Conservation (phyloP, 176 grass and related monocot species). For the Oryza nivara region DNA sequence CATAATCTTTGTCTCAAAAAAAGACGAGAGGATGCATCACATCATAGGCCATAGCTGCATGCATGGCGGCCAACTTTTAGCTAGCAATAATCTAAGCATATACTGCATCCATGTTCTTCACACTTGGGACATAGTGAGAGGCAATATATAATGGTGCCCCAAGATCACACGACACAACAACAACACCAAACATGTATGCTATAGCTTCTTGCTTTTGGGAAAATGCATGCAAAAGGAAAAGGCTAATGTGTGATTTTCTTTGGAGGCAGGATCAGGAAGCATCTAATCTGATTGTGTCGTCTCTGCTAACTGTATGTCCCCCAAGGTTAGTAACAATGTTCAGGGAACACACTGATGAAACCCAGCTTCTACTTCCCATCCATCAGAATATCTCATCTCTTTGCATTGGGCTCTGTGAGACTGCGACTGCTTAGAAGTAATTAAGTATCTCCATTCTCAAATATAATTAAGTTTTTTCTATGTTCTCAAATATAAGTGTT, state of each 20-base stretch:
- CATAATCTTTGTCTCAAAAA: slow-evolving; percentile 38
- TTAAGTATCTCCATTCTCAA: too few relatives aligned
- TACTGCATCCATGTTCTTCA: slow-evolving; percentile 1
- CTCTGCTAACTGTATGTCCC: background rate
- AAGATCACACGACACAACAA: slow-evolving; percentile 38
- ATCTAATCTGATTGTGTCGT: background rate
- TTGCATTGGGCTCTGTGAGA: background rate
- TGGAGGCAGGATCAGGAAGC: background rate
- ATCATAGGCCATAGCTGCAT: slow-evolving; percentile 18
- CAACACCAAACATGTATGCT: background rate
- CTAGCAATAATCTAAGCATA: background rate
- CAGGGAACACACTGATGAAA: background rate
- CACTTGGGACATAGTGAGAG: slow-evolving; percentile 22
- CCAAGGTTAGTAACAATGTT: background rate
- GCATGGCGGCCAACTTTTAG: slow-evolving; percentile 18
- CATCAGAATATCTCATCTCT: background rate
- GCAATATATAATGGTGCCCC: slow-evolving; percentile 38
- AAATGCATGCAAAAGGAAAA: background rate
- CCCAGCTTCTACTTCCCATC: background rate
- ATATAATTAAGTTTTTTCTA: too few relatives aligned
- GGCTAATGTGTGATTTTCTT: background rate
- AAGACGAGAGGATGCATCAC: slow-evolving; percentile 31
- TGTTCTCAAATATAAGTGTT: too few relatives aligned
- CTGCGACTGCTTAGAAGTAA: too few relatives aligned
- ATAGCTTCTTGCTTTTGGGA: background rate